Conservation (phyloP, 2,329 filamentous ascomycete species). For the Curvularia eragrostidis region DNA sequence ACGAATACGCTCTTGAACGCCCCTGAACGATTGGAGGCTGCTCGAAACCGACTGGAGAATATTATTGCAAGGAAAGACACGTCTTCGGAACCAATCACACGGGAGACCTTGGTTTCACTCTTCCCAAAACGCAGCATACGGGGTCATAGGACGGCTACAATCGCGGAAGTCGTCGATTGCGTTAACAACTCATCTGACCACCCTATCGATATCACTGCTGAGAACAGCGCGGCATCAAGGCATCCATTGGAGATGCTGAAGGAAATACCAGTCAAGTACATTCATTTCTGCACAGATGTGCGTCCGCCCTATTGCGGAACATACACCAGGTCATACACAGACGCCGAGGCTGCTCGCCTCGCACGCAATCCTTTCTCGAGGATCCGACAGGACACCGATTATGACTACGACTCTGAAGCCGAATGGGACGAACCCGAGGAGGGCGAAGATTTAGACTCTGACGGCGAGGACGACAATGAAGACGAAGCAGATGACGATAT, state of each 20-base stretch:
- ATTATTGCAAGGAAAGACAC: conserved; percentile 27
- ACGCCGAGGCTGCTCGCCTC: conserved; percentile 53
- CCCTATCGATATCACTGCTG: conserved; percentile 53
- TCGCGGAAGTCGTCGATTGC: conserved; percentile 52
- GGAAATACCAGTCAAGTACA: conserved; percentile 67
- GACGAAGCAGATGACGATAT: conserved; percentile 83
- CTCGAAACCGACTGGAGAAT: conserved; percentile 37
- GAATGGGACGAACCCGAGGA: conserved; percentile 84
- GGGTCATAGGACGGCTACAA: conserved; percentile 29
- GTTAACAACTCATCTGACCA: conserved; percentile 53
- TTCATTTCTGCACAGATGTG: conserved; percentile 68
- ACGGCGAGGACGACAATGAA: conserved; percentile 71
- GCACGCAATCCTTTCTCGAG: conserved; percentile 63
- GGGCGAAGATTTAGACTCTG: conserved; percentile 69
- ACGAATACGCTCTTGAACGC: conserved; percentile 48
- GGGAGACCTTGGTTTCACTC: conserved; percentile 26
- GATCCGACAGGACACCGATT: conserved; percentile 69
- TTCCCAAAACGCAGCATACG: conserved; percentile 25
- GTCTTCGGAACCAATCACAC: conserved; percentile 21
- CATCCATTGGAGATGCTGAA: conserved; percentile 56
- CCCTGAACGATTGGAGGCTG: conserved; percentile 36
- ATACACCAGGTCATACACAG: conserved; percentile 65
- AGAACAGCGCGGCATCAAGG: conserved; percentile 27
- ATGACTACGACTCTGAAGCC: conserved; percentile 84
- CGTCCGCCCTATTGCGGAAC: conserved; percentile 75